Evolutionary conservation across 2,329 filamentous ascomycete genomes (phyloP), one percentile per base, ranked within the genome.

Genomic region (Metarhizium brunneum): DNA sequence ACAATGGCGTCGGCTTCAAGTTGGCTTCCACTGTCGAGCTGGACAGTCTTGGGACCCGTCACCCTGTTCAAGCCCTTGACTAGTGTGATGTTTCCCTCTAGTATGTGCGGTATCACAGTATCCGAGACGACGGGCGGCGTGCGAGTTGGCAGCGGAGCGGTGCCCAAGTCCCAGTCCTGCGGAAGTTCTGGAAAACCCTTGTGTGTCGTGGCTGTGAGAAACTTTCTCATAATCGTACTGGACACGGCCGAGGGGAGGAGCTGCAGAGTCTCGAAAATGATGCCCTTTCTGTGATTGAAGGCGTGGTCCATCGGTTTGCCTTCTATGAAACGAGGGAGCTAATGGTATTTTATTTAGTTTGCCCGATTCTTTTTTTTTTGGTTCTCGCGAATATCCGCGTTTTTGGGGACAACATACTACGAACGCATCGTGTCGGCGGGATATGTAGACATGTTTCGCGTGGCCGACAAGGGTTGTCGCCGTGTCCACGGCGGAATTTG

Each of bases 381-480:
- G 25, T 25, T 25, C 25, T 25, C 25, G 25, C 25, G 25, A 25
- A 25, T 25, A 25, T 25, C 25, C 25, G 25, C 25, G 25, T 25
- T 25, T 25, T 25, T 25, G 25, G 25, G 25, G 1, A 25, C 25
- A 25, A 53, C 64, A 62, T 50, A 75, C 66, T 14, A 76, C 62
- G 38, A 71, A 54, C 2, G 64, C 62, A 3, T 74, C 74, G 2
- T 69, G 68, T 0, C 69, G 69, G 45, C 76, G 74, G 8, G 74
- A 72, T 10, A 75, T 59, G 62, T 72, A 77, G 3, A 75, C 64
- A 42, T 73, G 69, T 4, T 66, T 60, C 1, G 71, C 70, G 7
- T 69, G 62, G 0, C 65, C 64, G 0, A 68, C 61, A 5, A 77
- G 63, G 5, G 64, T 63, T 2, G 69, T 56, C 13, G 64, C 64